A percentile compares a stretch with the other conserved stretches of the same genome.
phyloP scores from a whole-genome alignment of 1,284 basidiomycete genomes.

The Ceratobasidium sp. region DNA sequence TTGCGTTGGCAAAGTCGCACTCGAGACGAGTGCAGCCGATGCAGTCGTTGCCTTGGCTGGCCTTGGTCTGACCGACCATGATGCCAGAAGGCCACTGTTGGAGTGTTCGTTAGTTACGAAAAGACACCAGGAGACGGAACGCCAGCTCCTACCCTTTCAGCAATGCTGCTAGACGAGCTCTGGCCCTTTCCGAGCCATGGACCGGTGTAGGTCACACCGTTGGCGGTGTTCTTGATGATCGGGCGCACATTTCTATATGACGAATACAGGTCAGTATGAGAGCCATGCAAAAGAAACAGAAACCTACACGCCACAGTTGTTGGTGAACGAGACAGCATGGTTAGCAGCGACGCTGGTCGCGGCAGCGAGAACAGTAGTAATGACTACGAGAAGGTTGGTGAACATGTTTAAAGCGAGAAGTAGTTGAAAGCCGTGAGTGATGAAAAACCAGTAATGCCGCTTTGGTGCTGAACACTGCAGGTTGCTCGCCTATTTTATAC shows the following conservation, averaged over 20 bases:
- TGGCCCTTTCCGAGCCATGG: slow-evolving; percentile 8
- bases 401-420: not conserved
- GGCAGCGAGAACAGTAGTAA: slow-evolving; percentile 2
- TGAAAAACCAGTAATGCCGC: not conserved
- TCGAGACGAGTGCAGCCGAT: slow-evolving; percentile 20
- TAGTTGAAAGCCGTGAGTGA: not conserved
- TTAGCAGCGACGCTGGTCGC: slow-evolving; percentile 2
- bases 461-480: not conserved
- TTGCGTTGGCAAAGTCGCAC: slow-evolving; percentile 28
- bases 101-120: not conserved
- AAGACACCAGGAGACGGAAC: not conserved
- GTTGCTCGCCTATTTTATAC: not conserved
- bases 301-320: slow-evolving; percentile 28
- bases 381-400: not conserved
- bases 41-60: slow-evolving; percentile 24
- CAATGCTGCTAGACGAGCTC: slow-evolving; percentile 18
- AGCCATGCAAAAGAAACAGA: not conserved
- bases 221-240: not conserved
- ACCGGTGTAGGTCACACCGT: slow-evolving; percentile 23
- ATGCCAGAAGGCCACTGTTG: slow-evolving; percentile 24
- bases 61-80: slow-evolving; percentile 19
- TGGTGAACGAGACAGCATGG: slow-evolving; percentile 15
- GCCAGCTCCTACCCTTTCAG: slow-evolving; percentile 4
- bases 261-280: not conserved
- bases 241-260: not conserved